Percentiles rank a stretch among this genome's conserved stretches.
These are phyloP conservation scores for Earliella scabrosa DNA, from an alignment of 1,284 basidiomycete genomes.

Conservation along the genomic window DNA sequence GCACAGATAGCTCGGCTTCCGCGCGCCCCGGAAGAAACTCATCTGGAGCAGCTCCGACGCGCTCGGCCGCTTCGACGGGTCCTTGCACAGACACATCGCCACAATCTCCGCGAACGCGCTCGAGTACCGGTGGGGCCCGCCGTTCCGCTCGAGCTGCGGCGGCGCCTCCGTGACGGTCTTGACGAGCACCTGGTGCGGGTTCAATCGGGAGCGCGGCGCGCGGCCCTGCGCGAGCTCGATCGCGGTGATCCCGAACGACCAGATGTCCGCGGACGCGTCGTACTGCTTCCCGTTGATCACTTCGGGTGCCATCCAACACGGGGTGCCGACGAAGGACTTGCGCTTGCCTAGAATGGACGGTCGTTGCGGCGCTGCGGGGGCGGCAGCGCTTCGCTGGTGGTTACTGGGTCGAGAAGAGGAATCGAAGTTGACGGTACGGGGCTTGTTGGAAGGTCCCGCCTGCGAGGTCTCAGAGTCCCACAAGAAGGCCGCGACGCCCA, in stretches of 20 bases:
- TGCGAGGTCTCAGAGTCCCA: conserved; percentile 58
- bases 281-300: conserved; percentile 85
- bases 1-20: conserved; percentile 77
- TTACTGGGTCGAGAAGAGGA: conserved; percentile 4
- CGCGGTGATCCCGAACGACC: conserved; percentile 92
- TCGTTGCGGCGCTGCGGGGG: conserved; percentile 9
- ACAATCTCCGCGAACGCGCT: conserved; percentile 83
- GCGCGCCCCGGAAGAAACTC: conserved; percentile 81
- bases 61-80: conserved; percentile 80
- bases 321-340: conserved; percentile 92
- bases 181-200: conserved; percentile 75
- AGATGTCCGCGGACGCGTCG: conserved; percentile 87
- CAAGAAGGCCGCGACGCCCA: conserved; percentile 86
- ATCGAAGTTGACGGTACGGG: conserved; percentile 24
- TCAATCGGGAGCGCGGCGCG: conserved; percentile 80
- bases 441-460: conserved; percentile 24
- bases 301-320: conserved; percentile 95
- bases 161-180: conserved; percentile 76
- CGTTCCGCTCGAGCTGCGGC: conserved; percentile 75
- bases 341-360: conserved; percentile 60
- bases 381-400: conserved; percentile 3
- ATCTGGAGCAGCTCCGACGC: conserved; percentile 79
- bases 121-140: conserved; percentile 79
- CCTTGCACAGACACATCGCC: conserved; percentile 81
- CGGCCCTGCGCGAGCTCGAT: conserved; percentile 84